Conservation (phyloP, 768 basidiomycete genomes). For the Psilocybe subaeruginosa region DNA sequence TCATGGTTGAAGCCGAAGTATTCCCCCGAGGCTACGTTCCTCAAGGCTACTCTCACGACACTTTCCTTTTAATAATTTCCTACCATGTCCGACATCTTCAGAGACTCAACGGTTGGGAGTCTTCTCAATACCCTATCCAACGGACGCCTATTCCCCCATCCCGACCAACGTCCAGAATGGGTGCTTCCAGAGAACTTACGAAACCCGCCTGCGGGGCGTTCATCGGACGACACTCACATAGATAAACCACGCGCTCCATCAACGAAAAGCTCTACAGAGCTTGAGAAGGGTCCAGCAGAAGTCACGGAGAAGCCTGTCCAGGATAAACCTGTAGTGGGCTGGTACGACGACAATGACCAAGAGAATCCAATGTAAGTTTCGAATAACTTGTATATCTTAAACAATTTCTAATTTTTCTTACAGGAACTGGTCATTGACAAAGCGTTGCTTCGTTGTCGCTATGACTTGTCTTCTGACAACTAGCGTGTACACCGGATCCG, state of each 20-base stretch:
- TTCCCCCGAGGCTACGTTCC: not conserved
- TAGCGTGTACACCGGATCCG: conserved; percentile 7
- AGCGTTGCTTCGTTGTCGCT: not conserved
- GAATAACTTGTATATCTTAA: not conserved
- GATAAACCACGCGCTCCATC: not conserved
- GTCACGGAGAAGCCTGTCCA: not conserved
- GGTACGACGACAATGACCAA: not conserved
- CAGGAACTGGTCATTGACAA: conserved; percentile 2
- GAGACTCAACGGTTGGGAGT: not conserved
- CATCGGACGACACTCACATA: not conserved
- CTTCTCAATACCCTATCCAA: not conserved
- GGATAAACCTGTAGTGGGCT: not conserved
- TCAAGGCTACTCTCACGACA: not conserved
- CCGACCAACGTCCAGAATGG: not conserved
- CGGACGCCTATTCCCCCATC: not conserved
- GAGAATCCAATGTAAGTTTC: not conserved
- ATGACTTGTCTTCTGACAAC: conserved; percentile 4
- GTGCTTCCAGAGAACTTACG: not conserved
- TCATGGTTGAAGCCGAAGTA: not conserved
- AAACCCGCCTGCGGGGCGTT: not conserved
- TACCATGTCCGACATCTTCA: not conserved
- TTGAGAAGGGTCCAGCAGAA: not conserved
- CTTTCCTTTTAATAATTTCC: not conserved
- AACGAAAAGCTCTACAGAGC: not conserved
- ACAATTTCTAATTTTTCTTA: not conserved